Percentiles rank a stretch among this genome's conserved stretches.
Conservation (phyloP, 2,329 filamentous ascomycete genomes). For the Aspergillus quadrilineatus region DNA sequence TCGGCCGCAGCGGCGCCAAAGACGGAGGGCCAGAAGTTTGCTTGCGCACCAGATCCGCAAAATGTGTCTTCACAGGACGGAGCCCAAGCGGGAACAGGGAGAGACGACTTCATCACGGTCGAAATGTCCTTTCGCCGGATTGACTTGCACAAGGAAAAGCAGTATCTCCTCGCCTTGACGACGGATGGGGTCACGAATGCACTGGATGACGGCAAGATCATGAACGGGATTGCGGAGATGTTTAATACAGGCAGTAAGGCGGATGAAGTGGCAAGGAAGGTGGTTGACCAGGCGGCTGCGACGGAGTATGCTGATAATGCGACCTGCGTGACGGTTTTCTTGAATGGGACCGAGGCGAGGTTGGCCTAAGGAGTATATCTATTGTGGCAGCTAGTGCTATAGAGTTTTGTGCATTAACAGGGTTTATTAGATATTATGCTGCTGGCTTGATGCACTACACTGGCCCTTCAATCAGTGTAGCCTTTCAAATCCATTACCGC, state of each 20-base stretch:
- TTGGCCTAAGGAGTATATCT: too few relatives aligned
- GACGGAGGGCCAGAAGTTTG: not conserved
- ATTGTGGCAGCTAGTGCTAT: too few relatives aligned
- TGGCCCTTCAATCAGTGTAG: too few relatives aligned
- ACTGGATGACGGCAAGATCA: not conserved
- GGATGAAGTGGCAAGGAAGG: not conserved
- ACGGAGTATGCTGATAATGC: conserved; percentile 12
- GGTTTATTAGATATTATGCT: too few relatives aligned
- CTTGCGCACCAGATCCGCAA: not conserved
- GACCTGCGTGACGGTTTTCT: conserved; percentile 10
- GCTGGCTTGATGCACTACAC: too few relatives aligned
- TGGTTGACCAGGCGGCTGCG: conserved; percentile 2
- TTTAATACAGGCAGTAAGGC: conserved; percentile 3
- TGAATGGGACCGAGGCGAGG: not conserved
- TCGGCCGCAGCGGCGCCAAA: not conserved
- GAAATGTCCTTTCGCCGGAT: conserved; percentile 1
- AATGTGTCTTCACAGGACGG: not conserved
- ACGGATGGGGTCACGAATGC: conserved; percentile 15
- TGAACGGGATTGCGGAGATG: not conserved
- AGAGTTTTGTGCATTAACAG: too few relatives aligned
- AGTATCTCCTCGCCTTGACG: conserved; percentile 9
- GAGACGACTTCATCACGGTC: conserved; percentile 3
- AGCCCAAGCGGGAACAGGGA: too few relatives aligned
- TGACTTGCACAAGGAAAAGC: not conserved
- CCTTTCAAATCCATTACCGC: too few relatives aligned